Conservation (phyloP, 1,139 yeast species). For the Suhomyces guaymorum region DNA sequence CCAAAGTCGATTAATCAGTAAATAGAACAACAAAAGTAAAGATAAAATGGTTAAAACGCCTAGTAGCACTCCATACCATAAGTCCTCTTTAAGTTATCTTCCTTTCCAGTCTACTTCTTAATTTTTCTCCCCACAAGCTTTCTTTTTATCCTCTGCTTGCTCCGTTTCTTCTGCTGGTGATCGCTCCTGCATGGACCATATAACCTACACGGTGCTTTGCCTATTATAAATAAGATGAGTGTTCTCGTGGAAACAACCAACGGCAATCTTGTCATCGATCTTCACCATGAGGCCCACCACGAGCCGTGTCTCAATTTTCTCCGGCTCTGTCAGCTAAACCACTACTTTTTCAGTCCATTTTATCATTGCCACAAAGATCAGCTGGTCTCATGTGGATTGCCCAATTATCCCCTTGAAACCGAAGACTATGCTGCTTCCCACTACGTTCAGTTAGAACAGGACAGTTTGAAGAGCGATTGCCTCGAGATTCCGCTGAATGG, state of each 20-base stretch:
- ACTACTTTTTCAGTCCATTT: constrained; percentile 55
- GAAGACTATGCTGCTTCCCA: constrained; percentile 21
- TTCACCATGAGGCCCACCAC: constrained; percentile 38
- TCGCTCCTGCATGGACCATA: not conserved
- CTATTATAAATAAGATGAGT: constrained; percentile 42
- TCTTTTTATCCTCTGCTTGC: not conserved
- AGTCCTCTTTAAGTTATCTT: too few relatives aligned
- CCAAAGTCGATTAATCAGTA: too few relatives aligned
- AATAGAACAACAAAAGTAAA: too few relatives aligned
- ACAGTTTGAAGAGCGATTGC: constrained; percentile 8
- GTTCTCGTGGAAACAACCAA: constrained; percentile 57
- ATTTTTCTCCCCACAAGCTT: not conserved
- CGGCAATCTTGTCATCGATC: constrained; percentile 57
- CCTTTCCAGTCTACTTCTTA: too few relatives aligned
- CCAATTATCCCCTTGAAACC: constrained; percentile 39
- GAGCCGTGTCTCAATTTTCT: constrained; percentile 49
- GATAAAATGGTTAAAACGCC: too few relatives aligned
- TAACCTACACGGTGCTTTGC: constrained; percentile 6
- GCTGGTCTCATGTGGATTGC: constrained; percentile 49
- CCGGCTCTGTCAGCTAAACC: constrained; percentile 54
- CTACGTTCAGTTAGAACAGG: constrained; percentile 10
- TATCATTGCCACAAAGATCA: constrained; percentile 40
- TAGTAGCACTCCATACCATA: too few relatives aligned
- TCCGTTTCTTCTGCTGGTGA: not conserved
- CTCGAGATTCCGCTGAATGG: not conserved